A percentile compares a stretch with the other conserved stretches of the same genome.
Evolutionary conservation across 2,329 filamentous ascomycete species (phyloP).

Genomic region (Fusarium bulbicola): DNA sequence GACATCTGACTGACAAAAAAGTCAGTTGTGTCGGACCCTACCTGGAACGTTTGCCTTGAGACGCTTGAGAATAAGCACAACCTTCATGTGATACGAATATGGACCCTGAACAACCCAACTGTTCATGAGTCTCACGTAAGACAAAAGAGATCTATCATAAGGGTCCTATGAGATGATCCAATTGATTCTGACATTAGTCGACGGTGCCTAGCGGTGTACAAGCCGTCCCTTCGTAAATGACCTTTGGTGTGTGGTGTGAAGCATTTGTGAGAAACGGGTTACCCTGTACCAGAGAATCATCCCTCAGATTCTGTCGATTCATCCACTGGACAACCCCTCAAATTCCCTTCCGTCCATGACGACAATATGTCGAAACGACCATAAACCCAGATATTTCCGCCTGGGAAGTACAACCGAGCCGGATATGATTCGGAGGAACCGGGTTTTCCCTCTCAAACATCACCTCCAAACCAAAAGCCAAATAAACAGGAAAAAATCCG

Average conservation of each 20-base stretch:
- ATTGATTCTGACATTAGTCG: not conserved
- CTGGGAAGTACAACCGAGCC: slow-evolving; percentile 5
- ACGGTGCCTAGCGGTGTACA: not conserved
- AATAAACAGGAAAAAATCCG: slow-evolving; percentile 21
- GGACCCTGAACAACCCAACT: not conserved
- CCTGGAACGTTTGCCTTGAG: not conserved
- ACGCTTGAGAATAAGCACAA: not conserved
- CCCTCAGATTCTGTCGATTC: not conserved
- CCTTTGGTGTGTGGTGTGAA: not conserved
- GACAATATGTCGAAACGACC: slow-evolving; percentile 10
- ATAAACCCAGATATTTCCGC: not conserved
- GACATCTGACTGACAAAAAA: not conserved
- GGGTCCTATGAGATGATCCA: not conserved
- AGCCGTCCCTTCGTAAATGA: not conserved
- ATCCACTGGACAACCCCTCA: not conserved
- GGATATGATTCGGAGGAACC: slow-evolving; percentile 12
- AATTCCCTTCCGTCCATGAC: not conserved
- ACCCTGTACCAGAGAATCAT: slow-evolving; percentile 4
- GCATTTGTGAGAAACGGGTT: not conserved
- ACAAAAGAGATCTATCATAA: not conserved
- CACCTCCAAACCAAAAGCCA: not conserved
- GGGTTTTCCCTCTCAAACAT: slow-evolving; percentile 10
- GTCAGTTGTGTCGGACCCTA: not conserved
- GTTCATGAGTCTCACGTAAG: slow-evolving; percentile 1
- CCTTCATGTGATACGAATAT: not conserved